These are phyloP conservation scores for Inosperma sp. DNA, from an alignment of 768 basidiomycete genomes.

Conservation along the genomic window DNA sequence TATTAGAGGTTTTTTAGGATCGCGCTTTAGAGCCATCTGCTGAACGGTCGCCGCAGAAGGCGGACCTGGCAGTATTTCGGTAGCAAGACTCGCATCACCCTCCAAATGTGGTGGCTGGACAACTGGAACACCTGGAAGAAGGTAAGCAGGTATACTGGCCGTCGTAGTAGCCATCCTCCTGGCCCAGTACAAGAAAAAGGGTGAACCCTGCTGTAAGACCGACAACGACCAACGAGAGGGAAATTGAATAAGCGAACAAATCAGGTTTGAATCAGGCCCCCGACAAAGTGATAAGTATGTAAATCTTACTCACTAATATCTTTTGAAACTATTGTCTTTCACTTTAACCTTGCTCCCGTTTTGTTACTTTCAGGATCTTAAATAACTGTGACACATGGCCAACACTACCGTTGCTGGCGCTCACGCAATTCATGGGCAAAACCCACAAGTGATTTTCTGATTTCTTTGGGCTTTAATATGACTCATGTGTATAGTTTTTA, in stretches of 20 bases:
- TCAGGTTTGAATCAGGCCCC: constrained; percentile 26
- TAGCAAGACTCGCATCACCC: constrained; percentile 76
- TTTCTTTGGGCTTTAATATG: constrained; percentile 13
- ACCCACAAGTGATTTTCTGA: constrained; percentile 72
- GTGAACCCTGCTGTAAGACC: constrained; percentile 10
- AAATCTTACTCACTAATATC: constrained; percentile 11
- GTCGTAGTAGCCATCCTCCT: constrained; percentile 72
- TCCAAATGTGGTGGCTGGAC: constrained; percentile 78
- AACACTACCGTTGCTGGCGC: constrained; percentile 91
- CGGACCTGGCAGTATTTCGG: constrained; percentile 87
- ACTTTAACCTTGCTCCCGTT: not conserved
- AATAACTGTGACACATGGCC: constrained; percentile 53
- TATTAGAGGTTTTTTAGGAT: constrained; percentile 70
- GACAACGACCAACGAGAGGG: constrained; percentile 25
- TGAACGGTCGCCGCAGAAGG: constrained; percentile 69
- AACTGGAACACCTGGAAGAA: constrained; percentile 68
- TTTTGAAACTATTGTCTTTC: constrained; percentile 16
- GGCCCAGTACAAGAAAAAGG: constrained; percentile 21
- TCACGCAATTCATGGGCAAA: constrained; percentile 89
- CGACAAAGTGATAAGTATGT: constrained; percentile 11
- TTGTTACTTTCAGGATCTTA: not conserved
- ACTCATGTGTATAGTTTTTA: constrained; percentile 56
- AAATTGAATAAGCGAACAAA: constrained; percentile 36
- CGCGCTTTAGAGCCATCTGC: constrained; percentile 69
- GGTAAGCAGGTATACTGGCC: constrained; percentile 64